A percentile compares a stretch with the other conserved stretches of the same genome.
phyloP scores from a whole-genome alignment of 371 early-diverging fungal genomes.

The Rhizopus stolonifer region DNA sequence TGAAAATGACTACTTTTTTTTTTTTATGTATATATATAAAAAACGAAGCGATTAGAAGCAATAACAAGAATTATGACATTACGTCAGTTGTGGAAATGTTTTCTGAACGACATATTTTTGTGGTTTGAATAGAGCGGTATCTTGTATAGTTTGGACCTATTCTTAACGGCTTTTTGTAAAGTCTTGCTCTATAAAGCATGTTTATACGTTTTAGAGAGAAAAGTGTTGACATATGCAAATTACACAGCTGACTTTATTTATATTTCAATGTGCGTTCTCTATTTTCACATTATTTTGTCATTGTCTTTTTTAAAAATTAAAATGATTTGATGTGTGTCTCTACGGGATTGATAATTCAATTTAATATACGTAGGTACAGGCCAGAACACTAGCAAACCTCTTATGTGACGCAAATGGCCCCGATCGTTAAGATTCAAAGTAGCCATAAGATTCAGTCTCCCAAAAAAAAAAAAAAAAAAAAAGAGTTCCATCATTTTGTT shows the following conservation, averaged over 20 bases:
- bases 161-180: not conserved
- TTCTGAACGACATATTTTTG: not conserved
- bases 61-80: not conserved
- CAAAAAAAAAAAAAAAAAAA: too few relatives aligned
- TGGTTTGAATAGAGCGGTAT: not conserved
- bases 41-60: not conserved
- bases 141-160: too few relatives aligned
- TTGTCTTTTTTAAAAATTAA: too few relatives aligned
- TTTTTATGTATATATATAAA: not conserved
- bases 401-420: too few relatives aligned
- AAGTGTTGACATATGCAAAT: not conserved
- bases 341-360: too few relatives aligned
- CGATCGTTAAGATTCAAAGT: too few relatives aligned
- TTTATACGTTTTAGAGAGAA: not conserved
- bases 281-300: too few relatives aligned
- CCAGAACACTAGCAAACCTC: too few relatives aligned
- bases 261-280: not conserved
- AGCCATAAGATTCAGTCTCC: too few relatives aligned
- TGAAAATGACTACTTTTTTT: not conserved
- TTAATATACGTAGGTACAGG: too few relatives aligned
- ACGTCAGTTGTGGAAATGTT: not conserved
- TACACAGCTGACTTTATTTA: not conserved
- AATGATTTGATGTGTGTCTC: too few relatives aligned
- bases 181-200: not conserved
- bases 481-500: too few relatives aligned